phyloP scores from a whole-genome alignment of 2,329 filamentous ascomycete species.

The Cadophora malorum region DNA sequence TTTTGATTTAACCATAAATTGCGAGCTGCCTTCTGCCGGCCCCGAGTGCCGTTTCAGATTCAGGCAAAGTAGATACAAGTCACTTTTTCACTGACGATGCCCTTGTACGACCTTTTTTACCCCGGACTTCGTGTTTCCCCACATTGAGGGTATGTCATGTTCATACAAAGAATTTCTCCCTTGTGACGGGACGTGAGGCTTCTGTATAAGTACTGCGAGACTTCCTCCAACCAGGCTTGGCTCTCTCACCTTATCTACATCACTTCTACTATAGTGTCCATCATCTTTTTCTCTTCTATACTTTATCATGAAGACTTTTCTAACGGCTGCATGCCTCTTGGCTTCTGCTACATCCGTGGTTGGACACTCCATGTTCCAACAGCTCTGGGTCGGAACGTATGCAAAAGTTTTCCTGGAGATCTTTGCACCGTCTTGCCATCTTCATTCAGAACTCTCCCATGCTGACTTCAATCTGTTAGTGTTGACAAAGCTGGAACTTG shows the following conservation, averaged over 20 bases:
- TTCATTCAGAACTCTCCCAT: not conserved
- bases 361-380: constrained; percentile 51
- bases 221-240: not conserved
- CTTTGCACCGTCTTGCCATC: not conserved
- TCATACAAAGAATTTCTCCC: constrained; percentile 7
- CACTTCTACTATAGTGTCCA: not conserved
- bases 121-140: constrained; percentile 10
- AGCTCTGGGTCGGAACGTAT: constrained; percentile 46
- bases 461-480: constrained; percentile 43
- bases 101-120: constrained; percentile 2
- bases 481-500: constrained; percentile 55
- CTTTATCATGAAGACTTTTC: constrained; percentile 13
- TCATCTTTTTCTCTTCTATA: not conserved
- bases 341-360: constrained; percentile 48
- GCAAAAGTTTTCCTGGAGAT: not conserved
- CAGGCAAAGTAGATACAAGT: constrained; percentile 24
- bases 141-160: constrained; percentile 21
- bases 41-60: constrained; percentile 30
- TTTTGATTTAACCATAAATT: constrained; percentile 26
- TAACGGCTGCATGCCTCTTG: constrained; percentile 25
- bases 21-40: constrained; percentile 20
- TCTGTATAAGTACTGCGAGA: constrained; percentile 16
- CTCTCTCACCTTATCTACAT: not conserved
- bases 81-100: not conserved
- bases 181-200: not conserved